Conservation (phyloP, 2,329 filamentous ascomycete species). For the Aspergillus ochraceus region DNA sequence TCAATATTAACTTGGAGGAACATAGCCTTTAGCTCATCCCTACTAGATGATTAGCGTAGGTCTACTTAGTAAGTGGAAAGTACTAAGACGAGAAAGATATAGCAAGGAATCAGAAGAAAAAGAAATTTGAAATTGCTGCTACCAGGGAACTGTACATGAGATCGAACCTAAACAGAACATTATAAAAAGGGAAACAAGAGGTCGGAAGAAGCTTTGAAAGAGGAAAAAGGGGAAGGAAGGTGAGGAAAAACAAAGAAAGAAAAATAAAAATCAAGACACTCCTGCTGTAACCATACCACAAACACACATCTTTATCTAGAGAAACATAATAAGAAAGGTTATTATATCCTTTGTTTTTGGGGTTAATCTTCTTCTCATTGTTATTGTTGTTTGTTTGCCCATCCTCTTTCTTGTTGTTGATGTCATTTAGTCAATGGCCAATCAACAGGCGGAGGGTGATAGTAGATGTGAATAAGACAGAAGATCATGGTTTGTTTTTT, state of each 20-base stretch:
- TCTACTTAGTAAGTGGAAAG: too few species aligned
- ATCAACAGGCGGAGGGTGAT: not conserved
- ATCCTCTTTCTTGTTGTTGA: not conserved
- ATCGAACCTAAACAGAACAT: constrained; percentile 1
- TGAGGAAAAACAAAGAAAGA: not conserved
- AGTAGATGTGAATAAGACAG: not conserved
- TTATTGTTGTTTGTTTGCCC: not conserved
- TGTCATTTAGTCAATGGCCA: not conserved
- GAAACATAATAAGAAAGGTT: not conserved
- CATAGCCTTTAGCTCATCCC: too few species aligned
- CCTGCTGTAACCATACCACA: not conserved
- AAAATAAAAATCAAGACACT: not conserved
- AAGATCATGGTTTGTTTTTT: not conserved
- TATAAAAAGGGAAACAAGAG: not conserved
- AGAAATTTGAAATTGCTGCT: not conserved
- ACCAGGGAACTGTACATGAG: constrained; percentile 16
- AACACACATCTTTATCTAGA: not conserved
- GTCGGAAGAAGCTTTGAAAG: not conserved
- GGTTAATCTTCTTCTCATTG: not conserved
- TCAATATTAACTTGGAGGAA: too few species aligned
- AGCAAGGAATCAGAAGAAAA: not conserved
- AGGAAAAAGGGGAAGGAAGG: not conserved
- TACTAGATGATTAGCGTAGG: too few species aligned
- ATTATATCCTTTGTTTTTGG: not conserved
- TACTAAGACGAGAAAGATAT: too few species aligned